phyloP scores from a whole-genome alignment of 306 rosid species.

The Quercus dentata region DNA sequence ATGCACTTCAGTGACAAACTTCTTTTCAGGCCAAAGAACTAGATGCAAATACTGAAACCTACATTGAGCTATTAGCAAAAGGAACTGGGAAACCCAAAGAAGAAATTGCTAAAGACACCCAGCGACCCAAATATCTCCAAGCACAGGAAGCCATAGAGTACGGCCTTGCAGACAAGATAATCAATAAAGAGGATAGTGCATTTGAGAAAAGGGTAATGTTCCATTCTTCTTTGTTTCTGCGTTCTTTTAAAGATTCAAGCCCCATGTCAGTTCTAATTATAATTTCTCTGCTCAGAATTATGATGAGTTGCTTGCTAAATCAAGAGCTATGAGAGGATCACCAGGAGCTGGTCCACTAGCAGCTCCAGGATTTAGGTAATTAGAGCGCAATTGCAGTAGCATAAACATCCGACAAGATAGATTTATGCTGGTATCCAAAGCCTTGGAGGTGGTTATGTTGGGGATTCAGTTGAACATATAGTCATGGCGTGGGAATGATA shows the following conservation, averaged over 20 bases:
- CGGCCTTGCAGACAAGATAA: constrained; percentile 79
- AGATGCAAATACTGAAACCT: constrained; percentile 65
- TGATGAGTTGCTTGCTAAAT: constrained; percentile 70
- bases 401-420: background rate
- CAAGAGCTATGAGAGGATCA: constrained; percentile 63
- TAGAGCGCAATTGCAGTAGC: background rate
- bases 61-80: constrained; percentile 72
- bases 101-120: constrained; percentile 71
- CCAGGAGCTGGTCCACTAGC: constrained; percentile 62
- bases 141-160: constrained; percentile 81
- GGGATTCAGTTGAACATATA: background rate
- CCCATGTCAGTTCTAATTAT: background rate
- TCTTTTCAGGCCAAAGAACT: constrained; percentile 80
- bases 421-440: constrained; percentile 19
- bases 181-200: constrained; percentile 34
- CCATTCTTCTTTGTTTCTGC: background rate
- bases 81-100: constrained; percentile 80
- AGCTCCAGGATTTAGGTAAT: constrained; percentile 72
- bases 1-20: constrained; percentile 8
- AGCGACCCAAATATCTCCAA: constrained; percentile 56
- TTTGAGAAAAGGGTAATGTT: constrained; percentile 71
- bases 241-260: background rate
- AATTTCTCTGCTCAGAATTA: constrained; percentile 51
- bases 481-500: background rate
- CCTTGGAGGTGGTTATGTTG: constrained; percentile 6